Percentiles rank a stretch among this genome's conserved stretches.
These are phyloP conservation scores for Calonectria ilicicola DNA, from an alignment of 2,329 filamentous ascomycete genomes.

Conservation along the genomic window DNA sequence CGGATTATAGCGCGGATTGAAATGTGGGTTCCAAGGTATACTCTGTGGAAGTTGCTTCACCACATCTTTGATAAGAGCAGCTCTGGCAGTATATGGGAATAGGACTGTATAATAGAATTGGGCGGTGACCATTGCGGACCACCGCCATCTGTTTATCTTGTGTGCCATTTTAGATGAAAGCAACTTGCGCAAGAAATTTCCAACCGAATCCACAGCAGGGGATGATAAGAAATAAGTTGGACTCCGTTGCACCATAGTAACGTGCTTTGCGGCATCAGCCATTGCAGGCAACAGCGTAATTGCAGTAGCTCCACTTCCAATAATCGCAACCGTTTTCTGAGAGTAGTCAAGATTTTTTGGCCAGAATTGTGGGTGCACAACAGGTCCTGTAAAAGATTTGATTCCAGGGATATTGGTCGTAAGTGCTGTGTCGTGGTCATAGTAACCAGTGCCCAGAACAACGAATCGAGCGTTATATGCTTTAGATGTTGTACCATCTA, in stretches of 20 bases:
- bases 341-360: not conserved
- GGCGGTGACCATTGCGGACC: not conserved
- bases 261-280: not conserved
- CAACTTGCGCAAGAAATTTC: not conserved
- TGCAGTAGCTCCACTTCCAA: not conserved
- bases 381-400: not conserved
- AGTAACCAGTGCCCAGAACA: not conserved
- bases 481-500: not conserved
- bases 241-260: not conserved
- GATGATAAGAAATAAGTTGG: not conserved
- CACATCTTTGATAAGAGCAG: conserved; percentile 43
- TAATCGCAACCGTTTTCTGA: not conserved
- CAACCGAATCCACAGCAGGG: not conserved
- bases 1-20: conserved; percentile 64
- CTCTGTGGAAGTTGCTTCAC: conserved; percentile 58
- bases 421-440: not conserved
- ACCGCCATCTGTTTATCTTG: not conserved
- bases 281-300: not conserved
- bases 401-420: not conserved
- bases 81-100: not conserved
- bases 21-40: conserved; percentile 62
- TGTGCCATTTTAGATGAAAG: not conserved
- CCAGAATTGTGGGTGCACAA: not conserved
- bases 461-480: not conserved
- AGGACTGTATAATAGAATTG: not conserved